These are phyloP conservation scores for Paramyrothecium sp. DNA, from an alignment of 2,329 filamentous ascomycete genomes.

Conservation along the genomic window DNA sequence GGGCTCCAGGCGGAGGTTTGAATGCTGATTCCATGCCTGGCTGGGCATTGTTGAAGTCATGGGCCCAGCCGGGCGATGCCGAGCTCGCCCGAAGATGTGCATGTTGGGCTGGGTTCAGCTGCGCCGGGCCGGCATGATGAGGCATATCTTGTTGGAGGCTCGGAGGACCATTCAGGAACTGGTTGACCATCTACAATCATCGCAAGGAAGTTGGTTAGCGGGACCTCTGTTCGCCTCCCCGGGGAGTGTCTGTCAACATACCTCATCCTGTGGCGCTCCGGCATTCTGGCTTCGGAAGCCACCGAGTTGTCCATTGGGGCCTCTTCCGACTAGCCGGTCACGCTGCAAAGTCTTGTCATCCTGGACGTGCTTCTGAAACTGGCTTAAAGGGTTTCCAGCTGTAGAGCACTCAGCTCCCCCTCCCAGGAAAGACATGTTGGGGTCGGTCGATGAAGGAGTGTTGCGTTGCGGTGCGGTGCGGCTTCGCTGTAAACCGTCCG, in stretches of 20 bases:
- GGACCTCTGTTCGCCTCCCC: neutral
- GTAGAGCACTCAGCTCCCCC: slow-evolving; percentile 96
- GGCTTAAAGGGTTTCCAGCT: slow-evolving; percentile 90
- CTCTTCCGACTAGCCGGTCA: slow-evolving; percentile 78
- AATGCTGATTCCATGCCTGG: slow-evolving; percentile 71
- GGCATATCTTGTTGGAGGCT: slow-evolving; percentile 53
- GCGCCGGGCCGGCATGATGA: slow-evolving; percentile 46
- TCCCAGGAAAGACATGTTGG: slow-evolving; percentile 87
- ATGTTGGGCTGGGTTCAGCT: slow-evolving; percentile 47
- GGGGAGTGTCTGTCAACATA: slow-evolving; percentile 26
- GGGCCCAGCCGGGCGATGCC: slow-evolving; percentile 53
- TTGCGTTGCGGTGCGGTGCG: slow-evolving; percentile 6
- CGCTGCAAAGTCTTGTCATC: slow-evolving; percentile 94
- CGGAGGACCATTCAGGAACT: slow-evolving; percentile 82
- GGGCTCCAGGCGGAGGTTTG: slow-evolving; percentile 54
- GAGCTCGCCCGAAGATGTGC: slow-evolving; percentile 53
- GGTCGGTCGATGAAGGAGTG: slow-evolving; percentile 4
- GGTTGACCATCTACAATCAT: slow-evolving; percentile 77
- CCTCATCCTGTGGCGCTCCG: slow-evolving; percentile 73
- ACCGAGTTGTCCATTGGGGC: slow-evolving; percentile 68
- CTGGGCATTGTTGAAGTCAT: slow-evolving; percentile 55
- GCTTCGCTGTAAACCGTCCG: no score
- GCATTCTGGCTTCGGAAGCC: slow-evolving; percentile 73
- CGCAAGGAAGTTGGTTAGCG: slow-evolving; percentile 1
- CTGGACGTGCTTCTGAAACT: slow-evolving; percentile 96